Evolutionary conservation across 768 basidiomycete species (phyloP).

Genomic region (Collybia nuda): DNA sequence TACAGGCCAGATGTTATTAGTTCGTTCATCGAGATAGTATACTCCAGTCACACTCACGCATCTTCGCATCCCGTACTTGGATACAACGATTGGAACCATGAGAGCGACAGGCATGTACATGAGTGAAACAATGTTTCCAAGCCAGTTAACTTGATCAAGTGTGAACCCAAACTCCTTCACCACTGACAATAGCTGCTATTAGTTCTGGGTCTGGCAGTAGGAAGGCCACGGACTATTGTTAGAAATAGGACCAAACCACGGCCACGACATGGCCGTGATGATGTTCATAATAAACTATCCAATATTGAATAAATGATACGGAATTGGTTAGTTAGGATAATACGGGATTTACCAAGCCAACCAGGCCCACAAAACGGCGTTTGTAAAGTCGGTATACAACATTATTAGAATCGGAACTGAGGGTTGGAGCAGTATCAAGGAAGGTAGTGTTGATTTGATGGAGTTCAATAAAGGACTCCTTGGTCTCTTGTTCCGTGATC

Average conservation of each 20-base stretch:
- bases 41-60: constrained; percentile 45
- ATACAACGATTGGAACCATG: constrained; percentile 55
- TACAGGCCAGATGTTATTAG: not conserved
- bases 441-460: not conserved
- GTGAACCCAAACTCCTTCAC: constrained; percentile 65
- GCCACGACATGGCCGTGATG: constrained; percentile 64
- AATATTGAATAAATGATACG: not conserved
- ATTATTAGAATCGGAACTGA: not conserved
- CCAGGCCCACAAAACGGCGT: constrained; percentile 62
- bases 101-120: constrained; percentile 65
- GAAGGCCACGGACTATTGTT: constrained; percentile 47
- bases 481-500: not conserved
- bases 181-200: constrained; percentile 39
- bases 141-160: constrained; percentile 76
- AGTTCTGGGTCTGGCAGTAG: not conserved
- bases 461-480: not conserved
- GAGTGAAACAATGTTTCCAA: constrained; percentile 66
- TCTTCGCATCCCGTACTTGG: constrained; percentile 58
- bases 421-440: constrained; percentile 7
- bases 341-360: constrained; percentile 54
- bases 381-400: constrained; percentile 64
- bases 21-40: not conserved
- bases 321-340: not conserved
- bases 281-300: constrained; percentile 60
- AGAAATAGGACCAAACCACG: constrained; percentile 87